A percentile compares a stretch with the other conserved stretches of the same genome.
These are phyloP conservation scores for Candida maris DNA, from an alignment of 805 yeast species.

Conservation along the genomic window DNA sequence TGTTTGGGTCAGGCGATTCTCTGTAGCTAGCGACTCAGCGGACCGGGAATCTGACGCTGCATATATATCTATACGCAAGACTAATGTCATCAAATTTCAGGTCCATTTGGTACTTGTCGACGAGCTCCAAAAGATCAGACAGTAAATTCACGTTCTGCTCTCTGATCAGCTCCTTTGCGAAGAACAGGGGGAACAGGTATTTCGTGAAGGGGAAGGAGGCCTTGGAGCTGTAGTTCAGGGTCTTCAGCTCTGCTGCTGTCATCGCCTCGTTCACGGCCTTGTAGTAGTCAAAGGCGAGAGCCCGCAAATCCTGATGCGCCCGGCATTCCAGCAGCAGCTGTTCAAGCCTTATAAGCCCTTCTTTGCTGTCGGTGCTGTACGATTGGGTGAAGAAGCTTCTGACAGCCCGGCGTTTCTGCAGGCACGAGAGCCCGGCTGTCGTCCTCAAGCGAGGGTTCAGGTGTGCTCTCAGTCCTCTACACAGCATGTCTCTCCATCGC, in stretches of 20 bases:
- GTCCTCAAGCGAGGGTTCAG: no score
- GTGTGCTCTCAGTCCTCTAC: no score
- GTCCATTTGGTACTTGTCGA: slow-evolving; percentile 10
- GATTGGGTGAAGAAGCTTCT: slow-evolving; percentile 6
- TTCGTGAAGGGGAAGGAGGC: slow-evolving; percentile 8
- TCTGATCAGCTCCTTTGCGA: slow-evolving; percentile 10
- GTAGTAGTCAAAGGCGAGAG: slow-evolving; percentile 13
- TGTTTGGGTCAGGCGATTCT: no score
- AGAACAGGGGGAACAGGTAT: slow-evolving; percentile 9
- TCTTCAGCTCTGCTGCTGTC: slow-evolving; percentile 11
- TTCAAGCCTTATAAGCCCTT: slow-evolving; percentile 15
- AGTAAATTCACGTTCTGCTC: slow-evolving; percentile 10
- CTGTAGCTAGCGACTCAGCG: no score
- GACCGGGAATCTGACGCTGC: slow-evolving; percentile 8
- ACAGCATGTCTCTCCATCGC: no score
- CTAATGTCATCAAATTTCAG: slow-evolving; percentile 11
- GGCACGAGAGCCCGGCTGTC: no score
- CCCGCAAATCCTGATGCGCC: slow-evolving; percentile 13
- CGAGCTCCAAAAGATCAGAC: slow-evolving; percentile 12
- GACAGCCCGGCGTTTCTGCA: no score
- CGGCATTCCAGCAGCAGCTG: slow-evolving; percentile 14
- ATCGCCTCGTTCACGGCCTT: slow-evolving; percentile 12
- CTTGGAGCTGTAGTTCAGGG: slow-evolving; percentile 7
- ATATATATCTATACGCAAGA: slow-evolving; percentile 12
- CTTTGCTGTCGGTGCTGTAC: slow-evolving; percentile 8